phyloP scores from a whole-genome alignment of 2,329 filamentous ascomycete genomes.

The Colletotrichum eleusines region DNA sequence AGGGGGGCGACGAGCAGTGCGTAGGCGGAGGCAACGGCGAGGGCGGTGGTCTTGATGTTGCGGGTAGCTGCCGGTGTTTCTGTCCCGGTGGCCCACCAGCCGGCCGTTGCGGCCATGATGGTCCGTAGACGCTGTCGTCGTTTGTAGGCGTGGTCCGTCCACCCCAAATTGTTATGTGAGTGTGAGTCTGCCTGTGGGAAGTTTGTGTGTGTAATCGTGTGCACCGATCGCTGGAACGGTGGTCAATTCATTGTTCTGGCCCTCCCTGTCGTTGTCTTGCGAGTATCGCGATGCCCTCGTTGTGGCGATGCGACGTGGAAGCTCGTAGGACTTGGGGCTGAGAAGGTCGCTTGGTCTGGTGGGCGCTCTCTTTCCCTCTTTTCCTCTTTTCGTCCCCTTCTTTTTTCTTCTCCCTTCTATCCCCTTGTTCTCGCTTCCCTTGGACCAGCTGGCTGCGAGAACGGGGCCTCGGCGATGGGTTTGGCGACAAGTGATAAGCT shows the following conservation, averaged over 20 bases:
- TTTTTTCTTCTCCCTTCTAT: background rate
- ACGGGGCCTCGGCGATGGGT: conserved; percentile 21
- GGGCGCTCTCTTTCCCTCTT: conserved; percentile 7
- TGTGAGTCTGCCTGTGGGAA: too few species aligned
- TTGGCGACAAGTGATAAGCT: conserved; percentile 20
- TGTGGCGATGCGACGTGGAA: background rate
- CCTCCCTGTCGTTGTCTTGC: background rate
- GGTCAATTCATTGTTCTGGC: conserved; percentile 31
- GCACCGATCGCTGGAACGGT: conserved; percentile 36
- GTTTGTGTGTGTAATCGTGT: conserved; percentile 27
- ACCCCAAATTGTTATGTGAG: conserved; percentile 5
- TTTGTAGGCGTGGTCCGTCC: conserved; percentile 24
- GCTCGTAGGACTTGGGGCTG: background rate
- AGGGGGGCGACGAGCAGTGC: conserved; percentile 35
- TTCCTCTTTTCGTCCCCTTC: background rate
- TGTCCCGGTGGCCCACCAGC: conserved; percentile 1
- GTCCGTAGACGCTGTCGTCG: conserved; percentile 13
- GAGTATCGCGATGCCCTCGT: conserved; percentile 1
- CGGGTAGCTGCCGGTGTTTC: conserved; percentile 14
- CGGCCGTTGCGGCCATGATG: conserved; percentile 12
- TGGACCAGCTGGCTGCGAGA: conserved; percentile 12
- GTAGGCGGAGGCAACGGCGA: conserved; percentile 15
- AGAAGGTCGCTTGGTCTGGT: background rate
- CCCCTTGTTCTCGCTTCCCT: conserved; percentile 1
- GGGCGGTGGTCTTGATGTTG: conserved; percentile 10